Evolutionary conservation across 371 early-diverging fungal species (phyloP), one percentile per base, ranked within the genome.

Genomic region (Circinella umbellata): DNA sequence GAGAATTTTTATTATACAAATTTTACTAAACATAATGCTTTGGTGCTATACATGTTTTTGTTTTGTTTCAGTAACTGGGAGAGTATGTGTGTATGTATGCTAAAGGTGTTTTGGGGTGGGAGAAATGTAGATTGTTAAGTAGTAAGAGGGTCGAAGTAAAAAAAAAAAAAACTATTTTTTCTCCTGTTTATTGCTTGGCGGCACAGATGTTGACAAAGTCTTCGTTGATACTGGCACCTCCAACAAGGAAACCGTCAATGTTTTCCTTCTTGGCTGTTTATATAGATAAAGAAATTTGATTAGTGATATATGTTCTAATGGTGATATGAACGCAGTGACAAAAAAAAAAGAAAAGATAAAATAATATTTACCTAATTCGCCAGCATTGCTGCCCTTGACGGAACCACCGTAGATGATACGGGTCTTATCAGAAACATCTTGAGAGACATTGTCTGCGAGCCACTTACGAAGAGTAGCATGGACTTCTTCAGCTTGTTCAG

Each of bases 181-280:
- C 36, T 27, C 27, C 27, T 27, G 15, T 64, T 39, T 68, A 68
- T 51, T 68, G 68, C 60, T 82, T 74, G 70, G 93, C 86, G 63
- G 80, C 80, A 76, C 91, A 84, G 72, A 95, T 95, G 61, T 86
- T 85, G 67, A 85, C 78, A 78, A 95, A 95, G 80, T 94, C 94
- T 48, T 92, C 90, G 84, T 96, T 97, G 71, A 99, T 88, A 57
- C 96, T 96, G 69, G 99, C 98, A 76, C 98, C 98, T 77, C 99
- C 99, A 67, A 99, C 98, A 66, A 99, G 89, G 95, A 99, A 99
- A 72, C 99, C 99, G 80, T 99, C 98, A 72, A 99, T 90, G 82
- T 97, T 96, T 49, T 88, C 82, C 82, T 94, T 86, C 82, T 88
- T 78, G 69, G 85, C 87, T 79, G 59, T 53, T 67, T 6, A 9